Base-by-base conservation (phyloP, 1,284 basidiomycete genomes). In the Stygiomarasmius scandens region DNA sequence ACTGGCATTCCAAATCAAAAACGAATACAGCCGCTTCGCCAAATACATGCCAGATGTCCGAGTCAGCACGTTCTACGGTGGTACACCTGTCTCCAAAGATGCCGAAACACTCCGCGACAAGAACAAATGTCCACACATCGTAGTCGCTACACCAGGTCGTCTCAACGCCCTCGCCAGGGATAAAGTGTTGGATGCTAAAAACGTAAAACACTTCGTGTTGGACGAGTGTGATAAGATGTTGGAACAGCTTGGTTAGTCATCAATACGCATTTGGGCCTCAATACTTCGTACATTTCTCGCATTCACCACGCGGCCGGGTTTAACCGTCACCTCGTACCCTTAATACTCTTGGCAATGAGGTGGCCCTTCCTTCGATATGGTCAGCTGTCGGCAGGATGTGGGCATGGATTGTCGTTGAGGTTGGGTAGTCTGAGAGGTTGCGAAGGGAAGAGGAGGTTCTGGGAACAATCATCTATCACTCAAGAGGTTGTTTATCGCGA, bases 221-320 rank as follows among this genome's bases (percentile, higher is more conserved):
- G 97, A 99, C 84, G 97, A 99, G 82, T 99, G 97, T 84, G 97
- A 99, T 86, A 99, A 99, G 88, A 98, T 99, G 94, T 90, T 99
- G 74, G 97, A 99, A 86, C 92, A 96, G 88, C 95, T 99, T 81
- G 96, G 95, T 98, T 90, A 96, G 95, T 97, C 83, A 54, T 53
- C 29, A 32, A 77, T 84, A 80, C 85, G 82, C 82, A 79, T 82
- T 87, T 83, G 77, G 79, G 77, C 77, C 75, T 71, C 72, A 71
- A 72, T 75, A 68, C 71, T 71, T 71, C 74, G 69, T 75, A 74
- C 66, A 49, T 79, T 57, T 34, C 34, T 56, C 75, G 64, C 67
- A 66, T 72, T 72, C 71, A 72, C 71, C 71, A 64, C 68, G 67
- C 69, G 69, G 68, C 66, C 71, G 66, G 64, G 58, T 58, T 58